These are phyloP conservation scores for Ogataea chonburiensis DNA, from an alignment of 805 yeast genomes.

Conservation along the genomic window DNA sequence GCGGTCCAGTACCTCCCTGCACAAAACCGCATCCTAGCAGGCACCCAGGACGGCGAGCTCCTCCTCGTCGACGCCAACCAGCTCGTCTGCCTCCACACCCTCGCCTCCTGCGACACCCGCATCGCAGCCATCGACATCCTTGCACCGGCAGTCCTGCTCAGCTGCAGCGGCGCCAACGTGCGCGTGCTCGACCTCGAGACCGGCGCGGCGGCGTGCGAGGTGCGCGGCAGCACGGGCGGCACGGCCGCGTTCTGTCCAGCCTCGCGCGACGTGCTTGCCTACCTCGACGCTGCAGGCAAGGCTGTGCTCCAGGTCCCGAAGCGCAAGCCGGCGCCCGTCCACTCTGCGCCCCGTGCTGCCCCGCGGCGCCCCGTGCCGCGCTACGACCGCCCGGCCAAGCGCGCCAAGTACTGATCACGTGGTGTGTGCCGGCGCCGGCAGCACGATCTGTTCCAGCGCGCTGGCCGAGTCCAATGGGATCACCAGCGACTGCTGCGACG, in stretches of 20 bases:
- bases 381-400: constrained; percentile 7
- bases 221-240: constrained; percentile 29
- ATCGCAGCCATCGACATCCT: constrained; percentile 37
- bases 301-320: constrained; percentile 17
- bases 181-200: constrained; percentile 36
- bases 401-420: constrained; percentile 9
- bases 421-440: constrained; percentile 17
- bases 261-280: constrained; percentile 17
- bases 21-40: constrained; percentile 41
- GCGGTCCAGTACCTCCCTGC: constrained; percentile 38
- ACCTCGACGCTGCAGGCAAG: constrained; percentile 20
- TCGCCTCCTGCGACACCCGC: constrained; percentile 41
- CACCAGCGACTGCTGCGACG: constrained; percentile 22
- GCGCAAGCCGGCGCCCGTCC: constrained; percentile 7
- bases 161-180: constrained; percentile 39
- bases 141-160: constrained; percentile 35
- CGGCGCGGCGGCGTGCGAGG: constrained; percentile 23
- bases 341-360: constrained; percentile 2
- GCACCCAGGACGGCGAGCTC: constrained; percentile 47
- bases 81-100: constrained; percentile 34
- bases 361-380: constrained; percentile 4
- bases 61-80: constrained; percentile 39
- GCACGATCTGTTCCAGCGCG: constrained; percentile 16
- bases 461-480: constrained; percentile 21
- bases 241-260: constrained; percentile 23